Evolutionary conservation across 176 grass and related monocot species (phyloP), one percentile per base, ranked within the genome.

Genomic region (Lolium perenne): DNA sequence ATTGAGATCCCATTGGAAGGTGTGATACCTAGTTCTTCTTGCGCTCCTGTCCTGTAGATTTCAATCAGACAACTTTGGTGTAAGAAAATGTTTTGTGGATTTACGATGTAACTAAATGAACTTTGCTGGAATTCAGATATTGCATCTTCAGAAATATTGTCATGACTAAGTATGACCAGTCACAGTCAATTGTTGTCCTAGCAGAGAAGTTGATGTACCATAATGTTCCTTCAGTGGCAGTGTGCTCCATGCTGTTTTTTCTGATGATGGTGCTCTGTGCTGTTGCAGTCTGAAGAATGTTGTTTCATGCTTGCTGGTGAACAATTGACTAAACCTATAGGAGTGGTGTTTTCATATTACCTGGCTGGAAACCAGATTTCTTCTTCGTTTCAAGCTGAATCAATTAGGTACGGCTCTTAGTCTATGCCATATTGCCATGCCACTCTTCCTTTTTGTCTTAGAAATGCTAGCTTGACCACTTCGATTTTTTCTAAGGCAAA

Each of bases 281-380:
- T 50, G 8, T 55, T 76, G 80, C 29, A 8, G 80, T 38, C 80
- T 81, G 26, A 10, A 68, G 63, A 69, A 54, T 50, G 41, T 75
- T 50, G 41, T 75, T 74, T 61, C 56, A 26, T 23, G 10, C 40
- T 61, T 64, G 43, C 18, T 21, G 26, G 20, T 40, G 25, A 82
- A 82, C 66, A 48, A 67, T 48, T 51, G 47, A 38, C 25, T 51
- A 65, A 66, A 14, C 43, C 47, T 53, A 51, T 53, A 51, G 8
- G 66, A 43, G n/a, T 41, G 35, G 35, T 46, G 25, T 45, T 58
- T 15, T 58, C 80, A 8, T 25, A 43, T 71, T 70, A 14, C 15
- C 55, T 83, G 82, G 16, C 17, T 83, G 82, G 55, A 45, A 84
- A 38, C 71, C 72, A 41, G 20, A 5, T 67, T 85, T 12, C 14